Conservation (phyloP, 139 green algal genomes). For the Helicosporidium sp. region DNA sequence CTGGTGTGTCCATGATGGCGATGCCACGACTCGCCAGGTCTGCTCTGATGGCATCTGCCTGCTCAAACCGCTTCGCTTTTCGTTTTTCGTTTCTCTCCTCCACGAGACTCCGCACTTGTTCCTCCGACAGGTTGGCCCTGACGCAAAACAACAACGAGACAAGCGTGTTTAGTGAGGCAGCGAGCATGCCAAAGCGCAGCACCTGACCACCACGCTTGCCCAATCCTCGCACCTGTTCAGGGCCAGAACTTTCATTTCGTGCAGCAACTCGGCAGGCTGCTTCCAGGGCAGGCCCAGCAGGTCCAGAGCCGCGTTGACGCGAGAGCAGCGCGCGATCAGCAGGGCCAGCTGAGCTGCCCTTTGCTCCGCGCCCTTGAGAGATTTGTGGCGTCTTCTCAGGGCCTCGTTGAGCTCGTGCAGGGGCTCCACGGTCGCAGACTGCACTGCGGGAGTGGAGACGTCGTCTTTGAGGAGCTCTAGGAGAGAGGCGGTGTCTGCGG, state of each 20-base stretch:
- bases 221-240: conserved; percentile 25
- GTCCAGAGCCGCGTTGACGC: conserved; percentile 15
- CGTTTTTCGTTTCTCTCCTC: too few relatives aligned
- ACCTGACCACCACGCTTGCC: not conserved
- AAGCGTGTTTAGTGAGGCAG: not conserved
- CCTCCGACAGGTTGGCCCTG: too few relatives aligned
- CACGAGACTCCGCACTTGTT: too few relatives aligned
- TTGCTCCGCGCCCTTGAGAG: not conserved
- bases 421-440: conserved; percentile 48
- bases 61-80: too few relatives aligned
- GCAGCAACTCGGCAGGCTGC: conserved; percentile 1
- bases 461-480: conserved; percentile 82
- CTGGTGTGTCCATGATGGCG: too few relatives aligned
- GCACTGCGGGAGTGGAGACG: conserved; percentile 61
- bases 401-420: conserved; percentile 66
- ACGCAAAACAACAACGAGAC: not conserved
- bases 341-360: not conserved
- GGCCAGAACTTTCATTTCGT: conserved; percentile 40
- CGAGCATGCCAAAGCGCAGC: not conserved
- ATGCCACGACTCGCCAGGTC: too few relatives aligned
- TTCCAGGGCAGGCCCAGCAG: conserved; percentile 5
- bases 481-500: too few relatives aligned
- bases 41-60: too few relatives aligned
- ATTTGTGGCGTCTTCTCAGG: not conserved
- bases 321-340: not conserved